Evolutionary conservation across 2,329 filamentous ascomycete genomes (phyloP).

Genomic region (Myriosclerotinia scirpicola): DNA sequence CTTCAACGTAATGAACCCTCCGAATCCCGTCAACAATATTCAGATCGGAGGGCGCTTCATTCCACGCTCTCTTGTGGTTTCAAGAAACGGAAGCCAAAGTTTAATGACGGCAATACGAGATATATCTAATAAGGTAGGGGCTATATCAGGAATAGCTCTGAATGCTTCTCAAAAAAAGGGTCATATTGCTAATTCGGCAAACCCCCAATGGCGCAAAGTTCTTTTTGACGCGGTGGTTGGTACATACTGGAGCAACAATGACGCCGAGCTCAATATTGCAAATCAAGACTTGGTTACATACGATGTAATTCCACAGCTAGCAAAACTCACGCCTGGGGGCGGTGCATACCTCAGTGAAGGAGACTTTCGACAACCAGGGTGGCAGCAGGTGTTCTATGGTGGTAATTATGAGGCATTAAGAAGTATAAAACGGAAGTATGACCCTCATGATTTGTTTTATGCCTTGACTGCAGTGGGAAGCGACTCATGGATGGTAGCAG

Average conservation of each 20-base stretch:
- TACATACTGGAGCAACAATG: conserved; percentile 2
- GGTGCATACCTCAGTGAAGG: conserved; percentile 24
- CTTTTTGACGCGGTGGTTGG: conserved; percentile 11
- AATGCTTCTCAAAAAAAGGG: background rate
- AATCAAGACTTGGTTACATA: background rate
- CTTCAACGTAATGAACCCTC: background rate
- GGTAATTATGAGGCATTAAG: conserved; percentile 46
- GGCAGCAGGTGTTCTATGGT: conserved; percentile 44
- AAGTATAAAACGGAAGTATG: conserved; percentile 51
- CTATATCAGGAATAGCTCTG: conserved; percentile 39
- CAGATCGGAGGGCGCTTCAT: conserved; percentile 47
- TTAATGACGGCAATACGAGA: conserved; percentile 2
- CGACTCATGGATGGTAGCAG: conserved; percentile 45
- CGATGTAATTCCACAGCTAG: conserved; percentile 9
- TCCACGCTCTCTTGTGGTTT: conserved; percentile 41
- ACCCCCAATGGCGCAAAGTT: background rate
- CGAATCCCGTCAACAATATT: conserved; percentile 26
- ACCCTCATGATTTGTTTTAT: conserved; percentile 48
- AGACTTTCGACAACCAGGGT: conserved; percentile 22
- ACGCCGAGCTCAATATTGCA: background rate
- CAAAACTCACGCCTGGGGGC: conserved; percentile 9
- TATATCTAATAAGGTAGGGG: background rate
- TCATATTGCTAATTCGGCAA: background rate
- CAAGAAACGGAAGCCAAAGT: background rate
- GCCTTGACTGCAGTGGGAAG: conserved; percentile 50